These are phyloP conservation scores for Collybia mongolica DNA, from an alignment of 768 basidiomycete genomes.

Conservation along the genomic window DNA sequence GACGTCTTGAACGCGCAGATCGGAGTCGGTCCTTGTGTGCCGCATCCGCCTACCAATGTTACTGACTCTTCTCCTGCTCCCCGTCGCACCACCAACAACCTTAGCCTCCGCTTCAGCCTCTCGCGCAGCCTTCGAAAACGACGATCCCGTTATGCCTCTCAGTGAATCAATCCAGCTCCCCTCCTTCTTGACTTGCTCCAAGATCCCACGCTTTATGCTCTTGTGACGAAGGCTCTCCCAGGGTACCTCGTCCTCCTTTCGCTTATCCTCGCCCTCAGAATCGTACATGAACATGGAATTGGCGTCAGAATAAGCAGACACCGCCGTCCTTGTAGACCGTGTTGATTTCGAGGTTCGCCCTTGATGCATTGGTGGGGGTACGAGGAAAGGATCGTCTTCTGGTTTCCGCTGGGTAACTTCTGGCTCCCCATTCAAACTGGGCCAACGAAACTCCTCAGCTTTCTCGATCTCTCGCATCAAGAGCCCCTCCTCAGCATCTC, in stretches of 20 bases:
- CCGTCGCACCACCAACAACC: slow-evolving; percentile 1
- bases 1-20: slow-evolving; percentile 5
- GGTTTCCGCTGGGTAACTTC: neutral
- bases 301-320: slow-evolving; percentile 17
- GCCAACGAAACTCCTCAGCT: slow-evolving; percentile 14
- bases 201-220: slow-evolving; percentile 50
- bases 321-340: slow-evolving; percentile 11
- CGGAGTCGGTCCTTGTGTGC: slow-evolving; percentile 1
- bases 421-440: slow-evolving; percentile 6
- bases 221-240: slow-evolving; percentile 49
- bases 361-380: slow-evolving; percentile 10
- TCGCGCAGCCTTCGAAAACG: slow-evolving; percentile 8
- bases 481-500: slow-evolving; percentile 13
- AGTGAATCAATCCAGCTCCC: slow-evolving; percentile 30
- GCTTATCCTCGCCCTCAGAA: slow-evolving; percentile 11
- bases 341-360: slow-evolving; percentile 5
- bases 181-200: slow-evolving; percentile 40
- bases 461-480: slow-evolving; percentile 7
- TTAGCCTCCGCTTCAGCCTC: slow-evolving; percentile 6
- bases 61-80: neutral
- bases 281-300: slow-evolving; percentile 23
- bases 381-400: slow-evolving; percentile 27
- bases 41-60: neutral
- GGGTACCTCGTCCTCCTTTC: slow-evolving; percentile 23
- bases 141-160: slow-evolving; percentile 19